These are phyloP conservation scores for Aspergillus saccharolyticus DNA, from an alignment of 495 filamentous ascomycete genomes.

Conservation along the genomic window DNA sequence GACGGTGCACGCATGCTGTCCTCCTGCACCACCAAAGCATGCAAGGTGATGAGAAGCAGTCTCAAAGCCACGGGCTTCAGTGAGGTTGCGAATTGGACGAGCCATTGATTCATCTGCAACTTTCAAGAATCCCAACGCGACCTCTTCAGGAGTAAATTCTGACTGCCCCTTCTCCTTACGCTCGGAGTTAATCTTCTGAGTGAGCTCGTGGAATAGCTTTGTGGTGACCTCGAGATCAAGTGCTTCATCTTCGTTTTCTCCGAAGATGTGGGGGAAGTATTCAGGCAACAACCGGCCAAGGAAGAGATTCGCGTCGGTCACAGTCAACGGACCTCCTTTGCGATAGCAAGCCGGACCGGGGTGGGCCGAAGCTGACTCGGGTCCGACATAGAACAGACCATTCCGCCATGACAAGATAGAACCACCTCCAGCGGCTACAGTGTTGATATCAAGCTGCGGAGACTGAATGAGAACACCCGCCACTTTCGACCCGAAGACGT, in stretches of 20 bases:
- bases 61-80: slow-evolving; percentile 47
- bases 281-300: slow-evolving; percentile 84
- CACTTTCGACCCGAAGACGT: slow-evolving; percentile 96
- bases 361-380: slow-evolving; percentile 89
- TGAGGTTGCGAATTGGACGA: slow-evolving; percentile 50
- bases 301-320: slow-evolving; percentile 91
- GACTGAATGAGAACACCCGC: slow-evolving; percentile 93
- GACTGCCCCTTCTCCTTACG: slow-evolving; percentile 32
- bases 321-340: slow-evolving; percentile 87
- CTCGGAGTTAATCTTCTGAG: slow-evolving; percentile 71
- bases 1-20: slow-evolving; percentile 51
- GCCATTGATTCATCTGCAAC: slow-evolving; percentile 54
- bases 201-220: slow-evolving; percentile 70
- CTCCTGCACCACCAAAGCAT: slow-evolving; percentile 51
- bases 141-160: slow-evolving; percentile 50
- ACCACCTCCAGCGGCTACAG: slow-evolving; percentile 89
- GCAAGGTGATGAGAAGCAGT: slow-evolving; percentile 48
- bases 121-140: slow-evolving; percentile 60
- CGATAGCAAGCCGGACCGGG: slow-evolving; percentile 93
- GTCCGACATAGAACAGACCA: slow-evolving; percentile 92
- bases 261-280: slow-evolving; percentile 97
- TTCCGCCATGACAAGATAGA: slow-evolving; percentile 87
- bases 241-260: slow-evolving; percentile 81
- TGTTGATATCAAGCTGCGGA: slow-evolving; percentile 96
- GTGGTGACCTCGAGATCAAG: slow-evolving; percentile 74